A percentile compares a stretch with the other conserved stretches of the same genome.
phyloP scores from a whole-genome alignment of 2,329 filamentous ascomycete species.

The Cryoendolithus antarcticus region DNA sequence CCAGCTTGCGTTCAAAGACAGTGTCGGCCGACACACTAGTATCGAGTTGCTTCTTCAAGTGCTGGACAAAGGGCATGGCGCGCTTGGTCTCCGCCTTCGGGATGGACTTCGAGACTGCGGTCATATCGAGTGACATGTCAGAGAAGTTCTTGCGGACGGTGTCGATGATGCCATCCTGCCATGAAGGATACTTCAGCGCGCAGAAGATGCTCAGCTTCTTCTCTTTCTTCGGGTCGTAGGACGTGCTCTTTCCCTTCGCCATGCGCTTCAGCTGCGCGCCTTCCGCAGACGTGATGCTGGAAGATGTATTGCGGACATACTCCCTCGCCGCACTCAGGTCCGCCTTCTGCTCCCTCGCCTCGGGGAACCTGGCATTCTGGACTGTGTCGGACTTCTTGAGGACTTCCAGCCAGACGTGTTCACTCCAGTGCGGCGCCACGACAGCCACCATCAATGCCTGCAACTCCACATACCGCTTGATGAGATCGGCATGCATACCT shows the following conservation, averaged over 20 bases:
- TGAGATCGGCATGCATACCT: conserved; percentile 74
- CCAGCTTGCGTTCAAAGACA: conserved; percentile 73
- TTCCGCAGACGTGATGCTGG: conserved; percentile 70
- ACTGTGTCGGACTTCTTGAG: conserved; percentile 64
- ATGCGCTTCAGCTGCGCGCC: conserved; percentile 74
- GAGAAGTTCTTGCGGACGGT: conserved; percentile 63
- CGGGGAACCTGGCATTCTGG: conserved; percentile 66
- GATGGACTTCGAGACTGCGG: conserved; percentile 64
- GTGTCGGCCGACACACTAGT: conserved; percentile 44
- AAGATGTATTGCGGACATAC: conserved; percentile 64
- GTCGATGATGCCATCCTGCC: conserved; percentile 86
- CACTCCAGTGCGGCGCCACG: conserved; percentile 85
- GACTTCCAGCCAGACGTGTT: conserved; percentile 88
- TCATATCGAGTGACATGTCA: conserved; percentile 57
- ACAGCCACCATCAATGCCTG: conserved; percentile 73
- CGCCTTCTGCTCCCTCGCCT: conserved; percentile 52
- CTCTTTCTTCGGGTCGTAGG: conserved; percentile 80
- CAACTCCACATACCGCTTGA: conserved; percentile 70
- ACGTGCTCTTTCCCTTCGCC: conserved; percentile 75
- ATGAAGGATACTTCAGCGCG: conserved; percentile 67
- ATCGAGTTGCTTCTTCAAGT: conserved; percentile 69
- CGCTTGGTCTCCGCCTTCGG: conserved; percentile 91
- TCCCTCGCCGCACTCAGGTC: conserved; percentile 64
- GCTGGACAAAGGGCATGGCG: conserved; percentile 93
- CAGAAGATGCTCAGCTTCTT: conserved; percentile 85